Evolutionary conservation across 225 moss, liverwort and hornwort species (phyloP).

Genomic region (Ulota crispa): DNA sequence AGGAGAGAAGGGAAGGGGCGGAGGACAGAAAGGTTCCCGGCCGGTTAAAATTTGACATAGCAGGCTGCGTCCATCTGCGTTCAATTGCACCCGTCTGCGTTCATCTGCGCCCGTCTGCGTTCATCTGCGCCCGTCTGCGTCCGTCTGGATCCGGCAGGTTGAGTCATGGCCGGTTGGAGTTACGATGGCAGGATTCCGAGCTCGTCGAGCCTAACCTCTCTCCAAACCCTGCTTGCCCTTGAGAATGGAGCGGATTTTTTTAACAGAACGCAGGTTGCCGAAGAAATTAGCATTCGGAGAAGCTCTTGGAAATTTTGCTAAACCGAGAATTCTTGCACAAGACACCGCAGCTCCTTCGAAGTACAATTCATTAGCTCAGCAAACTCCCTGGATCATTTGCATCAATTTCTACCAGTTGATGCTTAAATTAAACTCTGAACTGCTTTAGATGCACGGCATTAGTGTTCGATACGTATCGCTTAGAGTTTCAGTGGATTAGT

Average conservation of each 20-base stretch:
- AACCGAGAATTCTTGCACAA: not conserved
- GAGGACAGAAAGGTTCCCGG: too few species aligned
- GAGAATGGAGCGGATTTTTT: not conserved
- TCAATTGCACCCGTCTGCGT: too few species aligned
- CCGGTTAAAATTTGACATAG: too few species aligned
- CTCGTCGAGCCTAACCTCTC: too few species aligned
- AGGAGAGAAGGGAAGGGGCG: too few species aligned
- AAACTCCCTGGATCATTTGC: not conserved
- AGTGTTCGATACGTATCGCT: not conserved
- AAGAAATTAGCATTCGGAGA: not conserved
- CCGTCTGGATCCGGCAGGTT: too few species aligned
- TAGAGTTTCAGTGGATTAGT: not conserved
- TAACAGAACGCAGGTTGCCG: not conserved
- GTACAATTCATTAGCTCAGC: not conserved
- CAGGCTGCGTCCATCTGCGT: too few species aligned
- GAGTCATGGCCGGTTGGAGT: too few species aligned
- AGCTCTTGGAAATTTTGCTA: not conserved
- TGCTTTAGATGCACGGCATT: not conserved
- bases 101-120: too few species aligned
- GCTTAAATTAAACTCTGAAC: not conserved
- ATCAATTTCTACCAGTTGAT: not conserved
- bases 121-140: too few species aligned
- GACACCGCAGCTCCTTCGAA: not conserved
- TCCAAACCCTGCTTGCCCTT: not conserved
- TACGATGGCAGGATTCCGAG: too few species aligned